phyloP scores from a whole-genome alignment of 805 yeast species.

The Tetrapisispora namnaoensis region DNA sequence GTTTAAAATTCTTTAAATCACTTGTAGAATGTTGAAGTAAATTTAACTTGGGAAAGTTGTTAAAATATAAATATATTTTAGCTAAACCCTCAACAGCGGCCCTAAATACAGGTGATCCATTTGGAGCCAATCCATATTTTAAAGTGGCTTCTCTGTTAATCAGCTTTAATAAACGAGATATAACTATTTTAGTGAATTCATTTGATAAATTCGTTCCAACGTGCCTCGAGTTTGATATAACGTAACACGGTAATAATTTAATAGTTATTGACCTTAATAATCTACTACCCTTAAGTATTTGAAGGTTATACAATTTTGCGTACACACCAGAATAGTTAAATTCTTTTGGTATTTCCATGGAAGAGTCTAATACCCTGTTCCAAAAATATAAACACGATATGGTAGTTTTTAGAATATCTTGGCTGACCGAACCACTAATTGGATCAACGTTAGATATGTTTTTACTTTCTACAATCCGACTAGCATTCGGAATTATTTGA shows the following conservation, averaged over 20 bases:
- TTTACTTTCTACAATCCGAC: slow-evolving; percentile 6
- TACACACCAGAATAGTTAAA: slow-evolving; percentile 19
- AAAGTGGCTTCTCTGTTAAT: neutral
- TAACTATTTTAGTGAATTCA: slow-evolving; percentile 3
- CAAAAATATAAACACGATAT: slow-evolving; percentile 15
- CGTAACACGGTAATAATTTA: slow-evolving; percentile 10
- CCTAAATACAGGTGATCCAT: neutral
- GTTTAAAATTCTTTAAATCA: neutral
- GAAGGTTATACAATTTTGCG: slow-evolving; percentile 20
- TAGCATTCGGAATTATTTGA: slow-evolving; percentile 15
- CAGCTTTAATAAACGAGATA: slow-evolving; percentile 9
- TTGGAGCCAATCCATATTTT: neutral
- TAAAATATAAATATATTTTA: slow-evolving; percentile 14
- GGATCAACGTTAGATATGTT: neutral
- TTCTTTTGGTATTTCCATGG: slow-evolving; percentile 4
- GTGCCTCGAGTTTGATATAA: slow-evolving; percentile 2
- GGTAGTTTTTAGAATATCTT: slow-evolving; percentile 12
- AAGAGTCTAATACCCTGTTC: slow-evolving; percentile 19
- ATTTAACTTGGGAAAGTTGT: slow-evolving; percentile 1
- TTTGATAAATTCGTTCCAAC: neutral
- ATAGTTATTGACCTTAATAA: slow-evolving; percentile 9
- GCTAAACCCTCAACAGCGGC: slow-evolving; percentile 13
- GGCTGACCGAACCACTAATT: slow-evolving; percentile 6
- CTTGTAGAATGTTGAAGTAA: neutral
- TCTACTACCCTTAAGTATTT: slow-evolving; percentile 9